phyloP scores from a whole-genome alignment of 192 early-diverging fungal genomes.

The Obelidium mucronatum region DNA sequence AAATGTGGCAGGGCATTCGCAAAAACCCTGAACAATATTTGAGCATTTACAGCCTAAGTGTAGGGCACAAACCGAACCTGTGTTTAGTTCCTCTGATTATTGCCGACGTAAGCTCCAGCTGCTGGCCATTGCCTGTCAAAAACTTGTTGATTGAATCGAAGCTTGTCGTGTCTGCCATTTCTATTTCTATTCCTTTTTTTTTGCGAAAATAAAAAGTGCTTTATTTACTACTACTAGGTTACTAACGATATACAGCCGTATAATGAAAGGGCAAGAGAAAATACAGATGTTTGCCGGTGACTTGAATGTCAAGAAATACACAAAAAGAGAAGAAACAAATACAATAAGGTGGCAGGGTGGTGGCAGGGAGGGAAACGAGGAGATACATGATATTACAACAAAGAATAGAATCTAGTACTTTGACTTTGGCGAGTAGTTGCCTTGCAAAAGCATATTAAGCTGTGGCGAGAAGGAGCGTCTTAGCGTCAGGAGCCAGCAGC shows the following conservation, averaged over 20 bases:
- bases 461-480: background rate
- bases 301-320: background rate
- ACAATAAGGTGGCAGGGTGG: background rate
- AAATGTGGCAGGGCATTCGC: slow-evolving; percentile 1
- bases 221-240: background rate
- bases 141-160: background rate
- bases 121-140: background rate
- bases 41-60: background rate
- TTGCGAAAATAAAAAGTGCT: background rate
- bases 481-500: background rate
- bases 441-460: background rate
- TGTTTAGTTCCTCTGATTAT: background rate
- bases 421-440: background rate
- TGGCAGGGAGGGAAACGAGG: background rate
- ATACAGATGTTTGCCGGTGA: background rate
- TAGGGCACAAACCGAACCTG: background rate
- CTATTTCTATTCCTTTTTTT: background rate
- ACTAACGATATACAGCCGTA: background rate
- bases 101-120: background rate
- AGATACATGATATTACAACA: background rate
- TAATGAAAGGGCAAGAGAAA: background rate
- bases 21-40: background rate
- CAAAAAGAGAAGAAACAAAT: background rate
- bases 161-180: background rate
- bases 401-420: background rate